phyloP scores from a whole-genome alignment of 768 basidiomycete species.

The Tephrocybe sp. region DNA sequence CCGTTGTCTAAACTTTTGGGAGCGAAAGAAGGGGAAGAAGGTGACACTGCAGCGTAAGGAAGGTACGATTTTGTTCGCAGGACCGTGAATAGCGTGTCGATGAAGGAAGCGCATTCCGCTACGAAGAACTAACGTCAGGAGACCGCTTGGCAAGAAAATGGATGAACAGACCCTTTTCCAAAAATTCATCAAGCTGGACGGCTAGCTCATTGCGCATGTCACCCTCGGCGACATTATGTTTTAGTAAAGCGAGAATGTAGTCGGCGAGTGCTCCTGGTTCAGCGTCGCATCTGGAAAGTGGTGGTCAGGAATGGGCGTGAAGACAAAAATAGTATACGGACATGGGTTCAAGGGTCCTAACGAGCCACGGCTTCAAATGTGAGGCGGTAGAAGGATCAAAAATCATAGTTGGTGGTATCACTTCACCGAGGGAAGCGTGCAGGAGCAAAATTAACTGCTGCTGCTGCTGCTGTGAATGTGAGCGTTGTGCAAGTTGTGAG shows the following conservation, averaged over 20 bases:
- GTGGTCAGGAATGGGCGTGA: conserved; percentile 16
- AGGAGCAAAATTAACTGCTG: conserved; percentile 2
- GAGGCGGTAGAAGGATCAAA: conserved; percentile 63
- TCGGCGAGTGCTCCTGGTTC: conserved; percentile 93
- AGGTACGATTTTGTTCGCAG: conserved; percentile 85
- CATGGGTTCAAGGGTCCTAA: conserved; percentile 91
- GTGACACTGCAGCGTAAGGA: conserved; percentile 54
- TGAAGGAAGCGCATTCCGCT: conserved; percentile 71
- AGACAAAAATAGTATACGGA: conserved; percentile 34
- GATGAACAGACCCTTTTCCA: conserved; percentile 73
- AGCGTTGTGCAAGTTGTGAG: not conserved
- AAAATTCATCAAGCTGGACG: conserved; percentile 85
- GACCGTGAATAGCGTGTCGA: conserved; percentile 83
- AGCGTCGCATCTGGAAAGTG: conserved; percentile 79
- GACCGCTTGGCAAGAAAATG: conserved; percentile 13
- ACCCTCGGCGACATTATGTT: conserved; percentile 80
- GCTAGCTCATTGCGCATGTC: conserved; percentile 82
- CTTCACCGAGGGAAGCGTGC: conserved; percentile 9
- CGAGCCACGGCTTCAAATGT: conserved; percentile 86
- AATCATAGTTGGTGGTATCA: conserved; percentile 45
- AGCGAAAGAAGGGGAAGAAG: conserved; percentile 41
- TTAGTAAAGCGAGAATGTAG: conserved; percentile 91
- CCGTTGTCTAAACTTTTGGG: conserved; percentile 55
- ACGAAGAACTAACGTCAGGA: conserved; percentile 11
- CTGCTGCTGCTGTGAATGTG: not conserved